phyloP scores from a whole-genome alignment of 1,284 basidiomycete genomes.

The Boletellus deceptivus region DNA sequence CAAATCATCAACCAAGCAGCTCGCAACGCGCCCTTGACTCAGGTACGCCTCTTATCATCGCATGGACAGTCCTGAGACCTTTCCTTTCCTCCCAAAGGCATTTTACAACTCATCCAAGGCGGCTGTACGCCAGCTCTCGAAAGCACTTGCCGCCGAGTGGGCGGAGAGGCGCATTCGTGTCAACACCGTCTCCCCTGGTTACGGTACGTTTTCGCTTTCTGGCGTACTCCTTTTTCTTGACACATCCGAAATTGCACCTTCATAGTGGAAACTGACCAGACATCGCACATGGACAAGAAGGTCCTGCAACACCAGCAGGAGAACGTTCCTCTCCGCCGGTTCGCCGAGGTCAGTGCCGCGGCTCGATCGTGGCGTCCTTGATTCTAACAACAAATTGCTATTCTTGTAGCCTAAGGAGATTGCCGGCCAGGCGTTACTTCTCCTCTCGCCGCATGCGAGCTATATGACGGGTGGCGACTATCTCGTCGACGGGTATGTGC shows the following conservation, averaged over 20 bases:
- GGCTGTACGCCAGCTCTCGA: slow-evolving; percentile 54
- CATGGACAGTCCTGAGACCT: no score
- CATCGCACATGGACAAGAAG: slow-evolving; percentile 34
- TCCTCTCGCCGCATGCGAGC: slow-evolving; percentile 41
- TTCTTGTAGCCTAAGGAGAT: slow-evolving; percentile 42
- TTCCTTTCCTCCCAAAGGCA: slow-evolving; percentile 32
- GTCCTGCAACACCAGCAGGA: slow-evolving; percentile 35
- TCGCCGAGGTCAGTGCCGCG: slow-evolving; percentile 33
- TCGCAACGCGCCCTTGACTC: slow-evolving; percentile 35
- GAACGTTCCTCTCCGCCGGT: slow-evolving; percentile 41
- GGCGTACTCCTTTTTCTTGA: no score
- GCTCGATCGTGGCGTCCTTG: background rate
- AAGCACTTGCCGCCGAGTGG: slow-evolving; percentile 64
- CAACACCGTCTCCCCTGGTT: slow-evolving; percentile 61
- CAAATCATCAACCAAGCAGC: slow-evolving; percentile 46
- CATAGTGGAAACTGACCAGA: slow-evolving; percentile 39
- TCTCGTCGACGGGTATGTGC: slow-evolving; percentile 42
- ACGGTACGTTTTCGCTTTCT: slow-evolving; percentile 36
- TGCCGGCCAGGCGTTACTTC: slow-evolving; percentile 40
- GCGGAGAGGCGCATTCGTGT: slow-evolving; percentile 51
- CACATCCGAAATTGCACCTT: no score
- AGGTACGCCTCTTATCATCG: slow-evolving; percentile 21
- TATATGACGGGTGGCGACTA: slow-evolving; percentile 47
- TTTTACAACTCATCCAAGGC: slow-evolving; percentile 64
- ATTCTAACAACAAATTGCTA: no score